A percentile compares a stretch with the other conserved stretches of the same genome.
phyloP scores from a whole-genome alignment of 2,329 filamentous ascomycete genomes.

The Ophiostoma sp. region DNA sequence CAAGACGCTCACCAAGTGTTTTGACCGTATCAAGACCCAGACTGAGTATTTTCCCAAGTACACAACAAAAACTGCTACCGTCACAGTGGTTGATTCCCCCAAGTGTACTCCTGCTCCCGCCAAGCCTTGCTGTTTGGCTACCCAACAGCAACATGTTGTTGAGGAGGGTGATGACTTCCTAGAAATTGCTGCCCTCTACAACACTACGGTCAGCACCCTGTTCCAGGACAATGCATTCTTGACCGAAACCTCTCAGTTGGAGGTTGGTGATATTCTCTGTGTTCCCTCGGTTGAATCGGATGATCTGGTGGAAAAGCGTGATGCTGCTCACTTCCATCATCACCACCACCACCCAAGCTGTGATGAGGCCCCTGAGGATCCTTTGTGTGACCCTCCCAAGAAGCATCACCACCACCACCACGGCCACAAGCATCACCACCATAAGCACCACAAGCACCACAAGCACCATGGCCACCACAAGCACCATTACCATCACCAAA shows the following conservation, averaged over 20 bases:
- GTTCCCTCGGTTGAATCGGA: constrained; percentile 10
- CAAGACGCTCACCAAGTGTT: constrained; percentile 21
- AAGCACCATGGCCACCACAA: constrained; percentile 14
- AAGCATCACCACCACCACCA: constrained; percentile 16
- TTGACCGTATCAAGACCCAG: constrained; percentile 20
- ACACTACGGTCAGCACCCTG: constrained; percentile 21
- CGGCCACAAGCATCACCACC: constrained; percentile 6
- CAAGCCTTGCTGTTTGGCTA: constrained; percentile 15
- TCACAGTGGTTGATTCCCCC: constrained; percentile 4
- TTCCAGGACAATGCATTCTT: constrained; percentile 19
- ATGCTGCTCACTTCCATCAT: constrained; percentile 18
- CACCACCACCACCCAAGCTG: constrained; percentile 14
- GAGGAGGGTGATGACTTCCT: constrained; percentile 17
- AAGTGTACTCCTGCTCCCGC: constrained; percentile 2
- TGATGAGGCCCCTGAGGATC: background rate
- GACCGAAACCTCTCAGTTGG: constrained; percentile 13
- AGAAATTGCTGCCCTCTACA: constrained; percentile 18
- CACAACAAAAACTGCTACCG: constrained; percentile 19
- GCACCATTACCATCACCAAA: constrained; percentile 18
- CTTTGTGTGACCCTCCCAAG: constrained; percentile 9
- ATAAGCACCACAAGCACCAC: constrained; percentile 11
- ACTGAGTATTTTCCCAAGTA: constrained; percentile 21
- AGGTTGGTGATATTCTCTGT: constrained; percentile 19
- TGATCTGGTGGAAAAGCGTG: constrained; percentile 16
- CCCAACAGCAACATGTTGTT: constrained; percentile 18